Evolutionary conservation across 2,329 filamentous ascomycete species (phyloP), one percentile per base, ranked within the genome.

Genomic region (Aspergillus sp.): DNA sequence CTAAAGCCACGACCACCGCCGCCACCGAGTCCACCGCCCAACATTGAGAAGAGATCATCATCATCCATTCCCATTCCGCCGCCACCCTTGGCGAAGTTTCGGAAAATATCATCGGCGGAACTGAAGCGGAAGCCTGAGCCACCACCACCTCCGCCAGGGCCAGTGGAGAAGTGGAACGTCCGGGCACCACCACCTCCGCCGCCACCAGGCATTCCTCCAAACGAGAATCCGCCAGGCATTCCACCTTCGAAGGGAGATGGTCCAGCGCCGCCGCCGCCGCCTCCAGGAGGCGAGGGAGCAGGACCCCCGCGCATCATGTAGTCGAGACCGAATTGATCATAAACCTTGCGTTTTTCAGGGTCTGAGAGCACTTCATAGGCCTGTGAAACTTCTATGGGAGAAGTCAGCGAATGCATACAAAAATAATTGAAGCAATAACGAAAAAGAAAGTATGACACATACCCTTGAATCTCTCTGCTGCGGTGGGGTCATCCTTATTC

Each of bases 351-450:
- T 72, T 97, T 98, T 65, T 97, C 90, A 47, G 91, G 90, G 60
- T 98, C 93, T 49, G 89, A 95, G 3, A 98, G 83, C 57, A 98
- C 95, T 72, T 98, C 93, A 73, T 96, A 98, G 45, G 93, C 93
- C 72, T 97, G 90, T 1, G 90, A 95, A 52, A 90, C 87, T 67
- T 97, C 93, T 80, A 50, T 34, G 44, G 6, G 40, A 38, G 27
- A 12, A 26, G 43, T 55, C 44, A 58, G 52, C 43, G 37, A 44
- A 37, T 35, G 12, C 27, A 39, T 7, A 31, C n/a, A 13, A 8
- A 19, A 10, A 32, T 33, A 37, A 30, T 35, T 33, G 40, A 27
- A 40, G 27, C 30, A 33, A 32, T 6, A n/a, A 37, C 27, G 47
- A 12, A 39, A 2, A 12, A 19, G 5, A 32, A 27, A 19, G 31